These are phyloP conservation scores for Leccinum uliginosum DNA, from an alignment of 768 basidiomycete genomes.

Conservation along the genomic window DNA sequence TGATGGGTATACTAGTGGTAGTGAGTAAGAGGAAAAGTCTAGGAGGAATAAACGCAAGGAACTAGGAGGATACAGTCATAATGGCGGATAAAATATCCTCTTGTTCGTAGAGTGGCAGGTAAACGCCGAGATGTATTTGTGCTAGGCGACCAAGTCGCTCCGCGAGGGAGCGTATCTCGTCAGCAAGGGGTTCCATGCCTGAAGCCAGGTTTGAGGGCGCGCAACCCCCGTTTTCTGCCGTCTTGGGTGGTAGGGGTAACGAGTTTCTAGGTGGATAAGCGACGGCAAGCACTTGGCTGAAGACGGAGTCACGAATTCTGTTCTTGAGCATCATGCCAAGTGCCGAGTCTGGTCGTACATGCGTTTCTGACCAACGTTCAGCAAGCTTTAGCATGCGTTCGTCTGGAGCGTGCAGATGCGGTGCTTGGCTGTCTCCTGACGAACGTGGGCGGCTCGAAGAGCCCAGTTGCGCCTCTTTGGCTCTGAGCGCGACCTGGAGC, in stretches of 20 bases:
- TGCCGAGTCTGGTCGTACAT: conserved; percentile 58
- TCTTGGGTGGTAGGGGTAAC: conserved; percentile 26
- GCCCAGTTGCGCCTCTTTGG: conserved; percentile 40
- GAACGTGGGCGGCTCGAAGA: conserved; percentile 23
- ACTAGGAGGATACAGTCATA: conserved; percentile 15
- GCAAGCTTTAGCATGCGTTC: conserved; percentile 54
- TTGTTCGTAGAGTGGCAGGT: conserved; percentile 72
- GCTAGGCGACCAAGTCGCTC: conserved; percentile 72
- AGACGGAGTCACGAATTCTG: conserved; percentile 61
- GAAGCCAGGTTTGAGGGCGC: conserved; percentile 30
- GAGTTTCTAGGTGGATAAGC: conserved; percentile 46
- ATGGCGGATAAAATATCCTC: conserved; percentile 37
- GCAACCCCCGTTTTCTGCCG: conserved; percentile 18
- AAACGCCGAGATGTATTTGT: conserved; percentile 70
- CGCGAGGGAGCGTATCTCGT: conserved; percentile 61
- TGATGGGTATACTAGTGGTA: conserved; percentile 27
- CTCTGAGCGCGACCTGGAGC: conserved; percentile 72
- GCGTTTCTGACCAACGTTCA: conserved; percentile 64
- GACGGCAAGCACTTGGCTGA: conserved; percentile 52
- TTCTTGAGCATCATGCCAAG: conserved; percentile 58
- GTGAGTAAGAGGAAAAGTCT: conserved; percentile 21
- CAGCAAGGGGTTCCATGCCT: conserved; percentile 69
- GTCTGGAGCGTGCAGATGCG: conserved; percentile 37
- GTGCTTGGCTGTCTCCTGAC: conserved; percentile 23
- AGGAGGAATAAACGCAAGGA: conserved; percentile 12